A percentile compares a stretch with the other conserved stretches of the same genome.
Conservation (phyloP, 2,329 filamentous ascomycete genomes). For the Penicillium sp. region DNA sequence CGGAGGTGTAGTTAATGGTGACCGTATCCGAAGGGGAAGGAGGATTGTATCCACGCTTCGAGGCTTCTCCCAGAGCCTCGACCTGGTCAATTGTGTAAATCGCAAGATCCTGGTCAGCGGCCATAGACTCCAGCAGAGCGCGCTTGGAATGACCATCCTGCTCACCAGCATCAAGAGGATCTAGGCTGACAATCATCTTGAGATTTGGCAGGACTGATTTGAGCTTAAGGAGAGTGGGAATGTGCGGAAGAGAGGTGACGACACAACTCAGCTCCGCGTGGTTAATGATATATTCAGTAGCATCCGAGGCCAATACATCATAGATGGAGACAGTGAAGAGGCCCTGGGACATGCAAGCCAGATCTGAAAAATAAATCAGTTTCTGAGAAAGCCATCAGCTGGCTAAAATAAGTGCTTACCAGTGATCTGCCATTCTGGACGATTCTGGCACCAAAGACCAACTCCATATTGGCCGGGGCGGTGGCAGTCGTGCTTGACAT, state of each 20-base stretch:
- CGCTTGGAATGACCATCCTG: conserved; percentile 74
- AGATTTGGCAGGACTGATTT: conserved; percentile 73
- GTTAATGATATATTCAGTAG: conserved; percentile 94
- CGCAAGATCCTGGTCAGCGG: conserved; percentile 69
- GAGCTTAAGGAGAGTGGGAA: conserved; percentile 78
- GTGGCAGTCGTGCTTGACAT: conserved; percentile 68
- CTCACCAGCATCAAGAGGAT: conserved; percentile 79
- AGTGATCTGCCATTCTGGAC: conserved; percentile 84
- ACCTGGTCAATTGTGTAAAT: conserved; percentile 80
- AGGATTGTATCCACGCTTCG: conserved; percentile 68
- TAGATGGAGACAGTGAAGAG: conserved; percentile 92
- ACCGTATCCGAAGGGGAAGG: conserved; percentile 74
- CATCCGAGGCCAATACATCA: conserved; percentile 88
- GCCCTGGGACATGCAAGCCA: conserved; percentile 82
- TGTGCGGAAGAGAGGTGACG: conserved; percentile 75
- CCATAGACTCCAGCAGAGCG: conserved; percentile 73
- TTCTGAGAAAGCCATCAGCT: neutral
- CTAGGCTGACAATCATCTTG: conserved; percentile 85
- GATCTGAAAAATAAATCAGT: conserved; percentile 55
- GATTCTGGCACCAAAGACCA: conserved; percentile 83
- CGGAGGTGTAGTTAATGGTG: conserved; percentile 71
- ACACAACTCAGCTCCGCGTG: conserved; percentile 76
- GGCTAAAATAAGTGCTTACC: conserved; percentile 46
- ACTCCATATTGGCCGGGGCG: conserved; percentile 67
- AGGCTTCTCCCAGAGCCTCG: conserved; percentile 73